Percentiles rank a stretch among this genome's conserved stretches.
phyloP scores from a whole-genome alignment of 208 protist genomes.

The Trypanosoma lewisi region DNA sequence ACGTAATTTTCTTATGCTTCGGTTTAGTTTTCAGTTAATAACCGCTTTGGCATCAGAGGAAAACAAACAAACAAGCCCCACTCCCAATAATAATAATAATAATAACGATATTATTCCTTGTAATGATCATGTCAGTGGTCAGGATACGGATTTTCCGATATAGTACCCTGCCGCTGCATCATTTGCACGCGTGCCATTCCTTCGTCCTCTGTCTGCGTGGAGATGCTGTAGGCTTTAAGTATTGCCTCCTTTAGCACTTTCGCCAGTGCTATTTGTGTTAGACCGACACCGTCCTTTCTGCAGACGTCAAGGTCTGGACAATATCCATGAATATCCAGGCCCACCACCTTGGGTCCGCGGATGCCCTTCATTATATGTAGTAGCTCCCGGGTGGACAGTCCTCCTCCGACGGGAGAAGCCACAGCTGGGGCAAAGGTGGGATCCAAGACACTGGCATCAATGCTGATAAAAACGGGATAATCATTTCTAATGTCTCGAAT shows the following conservation, averaged over 20 bases:
- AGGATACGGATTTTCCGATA: slow-evolving; percentile 81
- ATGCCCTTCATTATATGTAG: slow-evolving; percentile 78
- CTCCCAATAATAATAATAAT: too few relatives aligned
- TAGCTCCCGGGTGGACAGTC: slow-evolving; percentile 73
- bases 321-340: slow-evolving; percentile 79
- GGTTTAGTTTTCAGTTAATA: too few relatives aligned
- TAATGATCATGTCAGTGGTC: slow-evolving; percentile 40
- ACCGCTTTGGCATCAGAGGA: too few relatives aligned
- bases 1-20: too few relatives aligned
- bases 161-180: slow-evolving; percentile 78
- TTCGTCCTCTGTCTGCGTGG: slow-evolving; percentile 77
- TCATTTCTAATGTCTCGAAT: slow-evolving; percentile 86
- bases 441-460: slow-evolving; percentile 77
- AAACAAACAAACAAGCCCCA: too few relatives aligned
- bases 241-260: slow-evolving; percentile 83
- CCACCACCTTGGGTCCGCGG: slow-evolving; percentile 75
- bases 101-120: too few relatives aligned
- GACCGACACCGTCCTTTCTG: slow-evolving; percentile 58
- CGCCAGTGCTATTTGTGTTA: slow-evolving; percentile 68
- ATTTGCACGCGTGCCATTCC: slow-evolving; percentile 73
- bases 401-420: slow-evolving; percentile 47
- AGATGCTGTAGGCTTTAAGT: slow-evolving; percentile 74
- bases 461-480: slow-evolving; percentile 80
- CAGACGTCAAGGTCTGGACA: slow-evolving; percentile 51
- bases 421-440: slow-evolving; percentile 74